Percentiles rank a stretch among this genome's conserved stretches.
phyloP scores from a whole-genome alignment of 805 yeast species.

The Spathaspora arborariae region DNA sequence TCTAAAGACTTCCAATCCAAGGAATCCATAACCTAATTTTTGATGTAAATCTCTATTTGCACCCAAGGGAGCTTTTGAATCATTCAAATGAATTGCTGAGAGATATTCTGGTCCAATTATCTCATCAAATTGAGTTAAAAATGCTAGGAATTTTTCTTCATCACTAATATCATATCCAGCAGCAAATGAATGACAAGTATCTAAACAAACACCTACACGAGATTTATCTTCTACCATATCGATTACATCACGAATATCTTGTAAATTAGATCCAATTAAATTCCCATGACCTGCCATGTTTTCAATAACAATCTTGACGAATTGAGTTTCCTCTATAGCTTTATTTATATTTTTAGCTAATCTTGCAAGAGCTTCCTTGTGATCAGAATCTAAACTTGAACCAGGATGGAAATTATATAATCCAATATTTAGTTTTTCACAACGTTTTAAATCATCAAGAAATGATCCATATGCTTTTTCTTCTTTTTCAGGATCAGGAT shows the following conservation, averaged over 20 bases:
- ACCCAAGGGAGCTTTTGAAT: slow-evolving; percentile 89
- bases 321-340: slow-evolving; percentile 68
- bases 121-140: slow-evolving; percentile 75
- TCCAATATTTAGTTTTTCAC: slow-evolving; percentile 83
- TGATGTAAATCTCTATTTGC: slow-evolving; percentile 92
- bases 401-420: slow-evolving; percentile 93
- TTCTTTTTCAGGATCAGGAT: slow-evolving; percentile 80
- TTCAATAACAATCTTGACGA: slow-evolving; percentile 86
- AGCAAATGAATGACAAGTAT: slow-evolving; percentile 94
- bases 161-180: slow-evolving; percentile 89
- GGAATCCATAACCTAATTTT: slow-evolving; percentile 80
- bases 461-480: slow-evolving; percentile 72
- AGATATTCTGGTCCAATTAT: slow-evolving; percentile 73
- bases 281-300: slow-evolving; percentile 98
- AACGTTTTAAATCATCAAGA: slow-evolving; percentile 80
- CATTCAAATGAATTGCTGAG: slow-evolving; percentile 83
- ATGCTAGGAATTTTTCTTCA: slow-evolving; percentile 51
- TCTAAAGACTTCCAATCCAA: slow-evolving; percentile 84
- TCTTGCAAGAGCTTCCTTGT: slow-evolving; percentile 55
- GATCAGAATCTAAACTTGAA: slow-evolving; percentile 70
- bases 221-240: slow-evolving; percentile 72
- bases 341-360: slow-evolving; percentile 77
- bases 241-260: slow-evolving; percentile 74
- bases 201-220: slow-evolving; percentile 93
- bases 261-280: slow-evolving; percentile 75